These are phyloP conservation scores for Haplographium delicatum DNA, from an alignment of 495 filamentous ascomycete species.

Conservation along the genomic window DNA sequence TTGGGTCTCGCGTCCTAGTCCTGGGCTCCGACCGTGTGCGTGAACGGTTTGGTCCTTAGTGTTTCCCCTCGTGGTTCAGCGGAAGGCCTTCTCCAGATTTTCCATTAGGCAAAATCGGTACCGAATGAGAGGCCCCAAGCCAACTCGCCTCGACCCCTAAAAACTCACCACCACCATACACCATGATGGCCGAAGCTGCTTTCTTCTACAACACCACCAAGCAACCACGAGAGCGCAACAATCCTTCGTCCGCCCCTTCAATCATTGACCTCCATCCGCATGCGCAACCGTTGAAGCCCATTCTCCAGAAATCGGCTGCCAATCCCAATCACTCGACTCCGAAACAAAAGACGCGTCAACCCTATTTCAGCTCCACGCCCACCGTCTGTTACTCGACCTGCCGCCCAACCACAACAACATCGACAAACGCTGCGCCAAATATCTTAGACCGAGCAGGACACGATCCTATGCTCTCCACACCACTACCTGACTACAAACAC, in stretches of 20 bases:
- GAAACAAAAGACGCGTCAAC: constrained; percentile 11
- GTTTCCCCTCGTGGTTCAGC: neutral
- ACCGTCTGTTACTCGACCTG: neutral
- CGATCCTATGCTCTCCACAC: constrained; percentile 26
- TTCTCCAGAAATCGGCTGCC: no score
- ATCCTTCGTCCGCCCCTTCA: constrained; percentile 11
- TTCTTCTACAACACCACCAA: constrained; percentile 17
- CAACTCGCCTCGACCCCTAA: constrained; percentile 1
- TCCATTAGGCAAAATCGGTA: constrained; percentile 14
- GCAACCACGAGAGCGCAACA: constrained; percentile 7
- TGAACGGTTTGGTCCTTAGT: no score
- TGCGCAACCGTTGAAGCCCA: constrained; percentile 4
- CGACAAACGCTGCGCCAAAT: neutral
- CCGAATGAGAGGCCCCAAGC: neutral
- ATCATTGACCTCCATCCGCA: constrained; percentile 3
- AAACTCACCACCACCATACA: neutral
- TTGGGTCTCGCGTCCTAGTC: no score
- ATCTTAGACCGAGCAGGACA: constrained; percentile 1
- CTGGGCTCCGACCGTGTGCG: no score
- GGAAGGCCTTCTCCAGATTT: constrained; percentile 14
- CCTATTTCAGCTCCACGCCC: neutral
- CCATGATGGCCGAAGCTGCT: constrained; percentile 20
- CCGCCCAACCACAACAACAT: neutral
- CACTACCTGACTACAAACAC: constrained; percentile 25
- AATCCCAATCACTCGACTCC: neutral